phyloP scores from a whole-genome alignment of 352 stramenopile genomes.

The Phytophthora tentaculata region DNA sequence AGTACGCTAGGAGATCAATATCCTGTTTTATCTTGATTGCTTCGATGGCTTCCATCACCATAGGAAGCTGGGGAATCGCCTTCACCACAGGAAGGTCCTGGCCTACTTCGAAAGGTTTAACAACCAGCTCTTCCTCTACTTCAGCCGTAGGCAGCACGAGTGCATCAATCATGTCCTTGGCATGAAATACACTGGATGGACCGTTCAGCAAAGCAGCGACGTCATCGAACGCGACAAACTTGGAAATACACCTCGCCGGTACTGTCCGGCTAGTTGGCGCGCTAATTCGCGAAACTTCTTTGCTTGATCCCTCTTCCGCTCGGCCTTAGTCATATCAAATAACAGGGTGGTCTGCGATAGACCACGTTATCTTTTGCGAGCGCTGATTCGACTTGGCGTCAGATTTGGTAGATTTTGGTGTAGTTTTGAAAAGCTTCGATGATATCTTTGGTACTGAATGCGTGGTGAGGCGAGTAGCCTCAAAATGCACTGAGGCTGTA shows the following conservation, averaged over 20 bases:
- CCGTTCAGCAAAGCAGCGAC: background rate
- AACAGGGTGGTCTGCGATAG: background rate
- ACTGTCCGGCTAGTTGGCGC: too few species aligned
- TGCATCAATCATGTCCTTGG: background rate
- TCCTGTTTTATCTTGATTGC: background rate
- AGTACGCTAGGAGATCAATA: background rate
- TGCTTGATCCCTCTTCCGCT: background rate
- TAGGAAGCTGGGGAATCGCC: background rate
- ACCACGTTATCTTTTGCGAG: background rate
- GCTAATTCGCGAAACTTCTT: too few species aligned
- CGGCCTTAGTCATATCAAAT: conserved; percentile 7
- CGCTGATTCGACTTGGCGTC: too few species aligned
- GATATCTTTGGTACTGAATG: too few species aligned
- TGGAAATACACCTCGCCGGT: too few species aligned
- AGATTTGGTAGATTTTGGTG: too few species aligned
- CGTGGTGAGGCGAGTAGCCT: too few species aligned
- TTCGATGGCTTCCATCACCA: background rate
- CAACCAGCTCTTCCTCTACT: background rate
- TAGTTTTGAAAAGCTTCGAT: too few species aligned
- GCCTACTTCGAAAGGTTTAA: background rate
- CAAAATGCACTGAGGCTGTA: too few species aligned
- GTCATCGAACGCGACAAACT: background rate
- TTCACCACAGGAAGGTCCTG: background rate
- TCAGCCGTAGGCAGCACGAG: background rate
- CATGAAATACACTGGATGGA: background rate